A percentile compares a stretch with the other conserved stretches of the same genome.
Conservation (phyloP, 345 rosid species). For the Schrenkiella parvula region DNA sequence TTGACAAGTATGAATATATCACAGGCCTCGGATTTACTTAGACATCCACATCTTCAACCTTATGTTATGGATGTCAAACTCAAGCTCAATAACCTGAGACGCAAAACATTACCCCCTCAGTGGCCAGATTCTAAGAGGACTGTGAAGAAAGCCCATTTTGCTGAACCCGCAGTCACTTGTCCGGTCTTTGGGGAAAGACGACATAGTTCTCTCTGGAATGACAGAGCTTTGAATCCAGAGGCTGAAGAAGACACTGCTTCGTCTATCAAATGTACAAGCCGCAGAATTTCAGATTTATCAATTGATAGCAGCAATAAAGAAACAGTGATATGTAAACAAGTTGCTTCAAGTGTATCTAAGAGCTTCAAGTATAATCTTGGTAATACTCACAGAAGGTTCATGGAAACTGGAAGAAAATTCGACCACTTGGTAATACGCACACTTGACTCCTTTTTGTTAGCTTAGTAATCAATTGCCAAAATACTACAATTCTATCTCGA, state of each 20-base stretch:
- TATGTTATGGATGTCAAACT: conserved; percentile 62
- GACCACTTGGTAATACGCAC: conserved; percentile 42
- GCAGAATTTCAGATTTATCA: conserved; percentile 46
- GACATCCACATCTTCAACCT: conserved; percentile 70
- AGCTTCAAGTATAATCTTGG: conserved; percentile 30
- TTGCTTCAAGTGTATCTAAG: conserved; percentile 41
- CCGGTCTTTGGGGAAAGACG: conserved; percentile 34
- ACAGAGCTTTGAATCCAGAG: conserved; percentile 70
- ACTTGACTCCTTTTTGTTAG: background rate
- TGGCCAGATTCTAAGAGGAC: conserved; percentile 54
- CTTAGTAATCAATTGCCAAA: background rate
- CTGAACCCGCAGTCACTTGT: conserved; percentile 32
- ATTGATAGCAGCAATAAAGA: conserved; percentile 49
- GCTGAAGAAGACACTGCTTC: conserved; percentile 57
- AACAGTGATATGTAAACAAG: conserved; percentile 66
- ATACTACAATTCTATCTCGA: no score
- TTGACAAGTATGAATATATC: background rate
- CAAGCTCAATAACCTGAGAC: conserved; percentile 62
- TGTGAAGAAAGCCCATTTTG: conserved; percentile 52
- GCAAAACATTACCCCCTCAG: conserved; percentile 50
- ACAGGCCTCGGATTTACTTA: conserved; percentile 80
- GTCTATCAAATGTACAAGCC: conserved; percentile 39
- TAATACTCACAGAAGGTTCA: conserved; percentile 41
- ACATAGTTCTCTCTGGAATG: conserved; percentile 45
- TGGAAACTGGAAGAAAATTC: conserved; percentile 39